Percentiles rank a stretch among this genome's conserved stretches.
Conservation (phyloP, 805 yeast species). For the Scheffersomyces coipomensis region DNA sequence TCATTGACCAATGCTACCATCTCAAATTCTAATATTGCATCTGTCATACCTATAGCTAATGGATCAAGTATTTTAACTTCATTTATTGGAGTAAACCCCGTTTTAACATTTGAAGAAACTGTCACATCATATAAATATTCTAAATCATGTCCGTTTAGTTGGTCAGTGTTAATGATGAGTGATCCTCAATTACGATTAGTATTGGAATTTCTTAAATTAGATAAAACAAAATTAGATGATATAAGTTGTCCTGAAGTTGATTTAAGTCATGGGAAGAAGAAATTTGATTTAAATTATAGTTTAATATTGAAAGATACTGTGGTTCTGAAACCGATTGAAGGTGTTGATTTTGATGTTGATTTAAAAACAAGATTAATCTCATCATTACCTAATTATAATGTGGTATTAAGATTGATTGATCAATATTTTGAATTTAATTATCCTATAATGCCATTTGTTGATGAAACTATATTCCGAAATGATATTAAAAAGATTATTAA, state of each 20-base stretch:
- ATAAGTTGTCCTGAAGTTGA: not conserved
- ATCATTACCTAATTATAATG: slow-evolving; percentile 33
- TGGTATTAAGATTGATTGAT: slow-evolving; percentile 46
- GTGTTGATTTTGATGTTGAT: too few relatives aligned
- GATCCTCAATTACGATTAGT: not conserved
- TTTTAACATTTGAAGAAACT: not conserved
- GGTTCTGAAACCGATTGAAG: slow-evolving; percentile 7
- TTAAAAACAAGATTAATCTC: slow-evolving; percentile 29
- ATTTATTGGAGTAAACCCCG: not conserved
- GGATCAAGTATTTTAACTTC: not conserved
- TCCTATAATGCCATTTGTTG: slow-evolving; percentile 61
- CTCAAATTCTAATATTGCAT: too few relatives aligned
- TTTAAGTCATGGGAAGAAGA: not conserved
- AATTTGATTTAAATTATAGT: not conserved
- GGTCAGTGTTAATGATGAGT: not conserved
- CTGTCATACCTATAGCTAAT: too few relatives aligned
- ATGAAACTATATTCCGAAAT: slow-evolving; percentile 48
- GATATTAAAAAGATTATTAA: slow-evolving; percentile 45
- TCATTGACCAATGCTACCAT: too few relatives aligned
- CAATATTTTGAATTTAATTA: slow-evolving; percentile 58
- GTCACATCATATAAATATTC: not conserved
- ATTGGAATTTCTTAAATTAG: not conserved
- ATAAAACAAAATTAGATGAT: not conserved
- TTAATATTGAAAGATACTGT: not conserved
- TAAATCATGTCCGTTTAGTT: not conserved